Conservation (phyloP, 176 grass and related monocot species). For the Rhynchospora breviuscula region DNA sequence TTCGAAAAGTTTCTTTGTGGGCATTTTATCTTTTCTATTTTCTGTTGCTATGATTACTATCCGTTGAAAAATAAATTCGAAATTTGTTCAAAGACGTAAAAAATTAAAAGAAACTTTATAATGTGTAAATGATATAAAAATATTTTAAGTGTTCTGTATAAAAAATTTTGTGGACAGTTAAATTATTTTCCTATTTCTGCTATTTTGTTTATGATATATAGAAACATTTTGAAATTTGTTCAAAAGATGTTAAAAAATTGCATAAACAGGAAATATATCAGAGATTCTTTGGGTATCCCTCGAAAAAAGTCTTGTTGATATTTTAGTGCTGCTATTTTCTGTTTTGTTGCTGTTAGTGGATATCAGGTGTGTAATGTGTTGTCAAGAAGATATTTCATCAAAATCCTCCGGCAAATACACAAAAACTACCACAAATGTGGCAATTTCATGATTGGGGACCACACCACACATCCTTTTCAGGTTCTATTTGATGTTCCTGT, state of each 20-base stretch:
- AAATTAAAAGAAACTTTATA: neutral
- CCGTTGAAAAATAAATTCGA: too few relatives aligned
- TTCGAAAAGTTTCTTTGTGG: neutral
- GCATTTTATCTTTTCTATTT: neutral
- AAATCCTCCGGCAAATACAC: neutral
- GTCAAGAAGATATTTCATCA: neutral
- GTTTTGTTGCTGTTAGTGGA: neutral
- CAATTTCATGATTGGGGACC: neutral
- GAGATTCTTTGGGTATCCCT: neutral
- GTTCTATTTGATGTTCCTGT: neutral
- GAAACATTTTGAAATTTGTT: neutral
- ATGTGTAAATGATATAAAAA: neutral
- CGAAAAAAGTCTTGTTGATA: neutral
- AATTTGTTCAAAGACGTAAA: neutral
- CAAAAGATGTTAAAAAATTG: neutral
- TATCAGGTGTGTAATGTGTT: conserved; percentile 10
- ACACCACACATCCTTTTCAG: neutral
- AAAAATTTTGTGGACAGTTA: neutral
- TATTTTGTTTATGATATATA: neutral
- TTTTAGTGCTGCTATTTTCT: neutral
- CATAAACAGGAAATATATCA: neutral
- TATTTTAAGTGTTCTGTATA: neutral
- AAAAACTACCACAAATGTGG: neutral
- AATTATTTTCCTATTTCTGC: neutral
- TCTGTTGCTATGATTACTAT: neutral